A percentile compares a stretch with the other conserved stretches of the same genome.
phyloP scores from a whole-genome alignment of 306 rosid species.

The Crataegus laevigata region DNA sequence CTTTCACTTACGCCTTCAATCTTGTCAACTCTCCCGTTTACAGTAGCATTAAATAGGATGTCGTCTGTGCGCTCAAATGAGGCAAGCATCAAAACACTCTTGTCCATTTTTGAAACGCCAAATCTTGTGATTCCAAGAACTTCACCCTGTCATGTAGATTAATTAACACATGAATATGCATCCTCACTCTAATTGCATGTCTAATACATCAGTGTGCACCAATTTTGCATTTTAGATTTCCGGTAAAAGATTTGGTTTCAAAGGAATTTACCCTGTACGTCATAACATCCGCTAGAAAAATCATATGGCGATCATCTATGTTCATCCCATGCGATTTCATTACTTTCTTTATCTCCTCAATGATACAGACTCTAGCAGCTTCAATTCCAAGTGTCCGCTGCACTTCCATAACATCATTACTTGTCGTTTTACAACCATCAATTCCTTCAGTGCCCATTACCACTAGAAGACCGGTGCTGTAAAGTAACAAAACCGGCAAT shows the following conservation, averaged over 20 bases:
- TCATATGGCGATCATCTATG: conserved; percentile 89
- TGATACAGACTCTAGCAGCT: conserved; percentile 81
- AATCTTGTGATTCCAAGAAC: conserved; percentile 91
- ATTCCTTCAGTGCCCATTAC: conserved; percentile 86
- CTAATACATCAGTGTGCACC: conserved; percentile 1
- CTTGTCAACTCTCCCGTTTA: conserved; percentile 58
- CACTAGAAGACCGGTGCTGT: conserved; percentile 61
- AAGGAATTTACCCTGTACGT: conserved; percentile 56
- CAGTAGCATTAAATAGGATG: conserved; percentile 65
- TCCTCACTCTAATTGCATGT: neutral
- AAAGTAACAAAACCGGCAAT: conserved; percentile 2
- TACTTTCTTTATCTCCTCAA: conserved; percentile 63
- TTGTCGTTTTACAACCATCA: conserved; percentile 56
- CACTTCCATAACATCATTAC: conserved; percentile 80
- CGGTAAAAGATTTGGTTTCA: neutral
- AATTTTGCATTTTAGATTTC: neutral
- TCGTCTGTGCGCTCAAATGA: conserved; percentile 88
- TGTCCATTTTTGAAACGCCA: conserved; percentile 89
- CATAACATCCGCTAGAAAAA: conserved; percentile 95
- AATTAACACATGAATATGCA: conserved; percentile 3
- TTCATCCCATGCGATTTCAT: conserved; percentile 81
- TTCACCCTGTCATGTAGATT: conserved; percentile 51
- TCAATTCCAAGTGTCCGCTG: conserved; percentile 72
- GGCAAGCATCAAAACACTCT: conserved; percentile 83
- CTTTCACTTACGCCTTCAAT: conserved; percentile 89